Conservation (phyloP, 768 basidiomycete genomes). For the Mycena amicta region DNA sequence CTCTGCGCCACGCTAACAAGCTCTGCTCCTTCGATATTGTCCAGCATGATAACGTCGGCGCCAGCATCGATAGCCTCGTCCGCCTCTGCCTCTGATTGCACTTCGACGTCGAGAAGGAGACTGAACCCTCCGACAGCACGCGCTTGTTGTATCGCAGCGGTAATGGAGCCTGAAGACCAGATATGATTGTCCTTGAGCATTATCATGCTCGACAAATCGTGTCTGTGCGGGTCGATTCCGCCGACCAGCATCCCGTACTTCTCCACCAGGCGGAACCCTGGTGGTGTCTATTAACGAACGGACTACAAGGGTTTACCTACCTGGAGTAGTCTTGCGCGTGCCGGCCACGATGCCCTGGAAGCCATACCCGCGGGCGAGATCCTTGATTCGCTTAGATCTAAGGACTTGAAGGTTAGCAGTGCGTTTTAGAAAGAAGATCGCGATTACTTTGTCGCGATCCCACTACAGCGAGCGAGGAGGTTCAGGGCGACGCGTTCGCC, state of each 20-base stretch:
- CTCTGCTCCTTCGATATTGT: slow-evolving; percentile 84
- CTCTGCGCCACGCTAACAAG: slow-evolving; percentile 67
- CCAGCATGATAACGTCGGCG: slow-evolving; percentile 93
- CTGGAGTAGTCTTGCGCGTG: slow-evolving; percentile 96
- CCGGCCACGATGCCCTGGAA: slow-evolving; percentile 91
- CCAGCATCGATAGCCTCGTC: slow-evolving; percentile 97
- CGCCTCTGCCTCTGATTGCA: slow-evolving; percentile 84
- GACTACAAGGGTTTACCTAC: slow-evolving; percentile 31
- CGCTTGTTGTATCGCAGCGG: slow-evolving; percentile 82
- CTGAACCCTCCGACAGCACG: slow-evolving; percentile 90
- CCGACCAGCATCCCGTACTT: slow-evolving; percentile 99
- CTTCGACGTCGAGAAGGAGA: slow-evolving; percentile 91
- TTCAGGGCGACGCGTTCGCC: slow-evolving; percentile 95
- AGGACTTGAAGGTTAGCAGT: slow-evolving; percentile 1
- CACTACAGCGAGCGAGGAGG: slow-evolving; percentile 91
- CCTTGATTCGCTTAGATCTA: slow-evolving; percentile 83
- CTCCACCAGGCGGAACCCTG: slow-evolving; percentile 93
- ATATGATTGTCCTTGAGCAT: slow-evolving; percentile 99
- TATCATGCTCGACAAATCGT: slow-evolving; percentile 98
- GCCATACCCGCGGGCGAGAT: slow-evolving; percentile 74
- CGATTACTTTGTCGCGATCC: slow-evolving; percentile 94
- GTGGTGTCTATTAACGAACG: slow-evolving; percentile 6
- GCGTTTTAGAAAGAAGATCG: slow-evolving; percentile 5
- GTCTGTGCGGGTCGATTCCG: slow-evolving; percentile 92
- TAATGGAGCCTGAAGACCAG: slow-evolving; percentile 97